Percentiles rank a stretch among this genome's conserved stretches.
These are phyloP conservation scores for Pedinophyceae sp. DNA, from an alignment of 139 green algal genomes.

Conservation along the genomic window DNA sequence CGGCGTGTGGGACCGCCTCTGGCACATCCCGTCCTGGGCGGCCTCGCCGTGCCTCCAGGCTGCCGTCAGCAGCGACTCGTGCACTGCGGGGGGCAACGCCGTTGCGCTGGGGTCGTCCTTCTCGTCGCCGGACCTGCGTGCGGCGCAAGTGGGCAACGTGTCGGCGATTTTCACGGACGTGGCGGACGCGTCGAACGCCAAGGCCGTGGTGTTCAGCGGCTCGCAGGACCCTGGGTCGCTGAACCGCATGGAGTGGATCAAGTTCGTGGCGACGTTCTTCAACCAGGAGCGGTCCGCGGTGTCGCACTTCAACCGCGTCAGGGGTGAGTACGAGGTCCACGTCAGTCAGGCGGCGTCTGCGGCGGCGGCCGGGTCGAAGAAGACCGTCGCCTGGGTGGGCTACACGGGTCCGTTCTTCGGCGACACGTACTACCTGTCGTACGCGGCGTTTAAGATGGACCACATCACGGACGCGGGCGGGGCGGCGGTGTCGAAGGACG, in stretches of 20 bases:
- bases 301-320: not conserved
- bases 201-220: slow-evolving; percentile 4
- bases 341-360: not conserved
- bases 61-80: not conserved
- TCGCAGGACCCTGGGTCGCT: not conserved
- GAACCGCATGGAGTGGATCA: slow-evolving; percentile 9
- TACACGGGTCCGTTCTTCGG: not conserved
- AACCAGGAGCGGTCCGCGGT: slow-evolving; percentile 3
- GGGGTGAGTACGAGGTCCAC: not conserved
- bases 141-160: not conserved
- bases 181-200: not conserved
- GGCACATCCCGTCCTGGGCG: not conserved
- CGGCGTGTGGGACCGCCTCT: not conserved
- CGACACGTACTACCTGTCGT: not conserved
- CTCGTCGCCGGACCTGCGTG: not conserved
- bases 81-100: not conserved
- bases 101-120: not conserved
- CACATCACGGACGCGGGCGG: slow-evolving; percentile 2
- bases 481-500: not conserved
- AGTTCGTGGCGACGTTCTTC: slow-evolving; percentile 8
- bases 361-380: not conserved
- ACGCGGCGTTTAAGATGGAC: slow-evolving; percentile 4
- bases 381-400: slow-evolving; percentile 1
- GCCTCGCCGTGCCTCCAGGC: not conserved
- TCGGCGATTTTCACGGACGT: not conserved